Conservation (phyloP, 1,284 basidiomycete species). For the Apiotrichum akiyoshidainum region DNA sequence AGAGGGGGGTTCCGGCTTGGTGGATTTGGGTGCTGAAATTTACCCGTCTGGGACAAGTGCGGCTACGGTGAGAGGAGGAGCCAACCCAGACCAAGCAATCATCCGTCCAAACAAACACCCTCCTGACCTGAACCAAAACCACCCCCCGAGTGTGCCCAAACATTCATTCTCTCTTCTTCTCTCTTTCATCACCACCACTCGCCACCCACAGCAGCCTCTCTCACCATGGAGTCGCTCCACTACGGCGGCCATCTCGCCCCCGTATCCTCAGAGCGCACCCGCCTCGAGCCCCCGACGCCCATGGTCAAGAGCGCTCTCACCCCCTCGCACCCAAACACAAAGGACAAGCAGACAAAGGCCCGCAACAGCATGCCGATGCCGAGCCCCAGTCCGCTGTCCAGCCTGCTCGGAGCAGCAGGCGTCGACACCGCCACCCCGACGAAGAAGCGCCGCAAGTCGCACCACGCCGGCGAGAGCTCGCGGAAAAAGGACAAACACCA, state of each 20-base stretch:
- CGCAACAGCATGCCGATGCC: not conserved
- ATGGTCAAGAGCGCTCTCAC: not conserved
- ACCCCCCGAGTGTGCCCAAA: not conserved
- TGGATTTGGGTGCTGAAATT: no score
- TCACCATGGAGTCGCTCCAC: not conserved
- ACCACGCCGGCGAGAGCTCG: not conserved
- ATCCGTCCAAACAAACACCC: no score
- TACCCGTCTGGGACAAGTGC: no score
- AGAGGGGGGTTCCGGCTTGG: no score
- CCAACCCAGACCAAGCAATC: no score
- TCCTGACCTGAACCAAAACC: not conserved
- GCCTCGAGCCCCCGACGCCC: slow-evolving; percentile 1
- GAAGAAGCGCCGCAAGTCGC: not conserved
- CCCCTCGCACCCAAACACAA: not conserved
- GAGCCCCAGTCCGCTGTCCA: not conserved
- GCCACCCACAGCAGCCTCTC: not conserved
- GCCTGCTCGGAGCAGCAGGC: no score
- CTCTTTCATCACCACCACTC: not conserved
- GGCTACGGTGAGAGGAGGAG: no score
- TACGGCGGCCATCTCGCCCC: not conserved
- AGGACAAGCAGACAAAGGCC: no score
- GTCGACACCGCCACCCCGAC: no score
- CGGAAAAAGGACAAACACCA: not conserved
- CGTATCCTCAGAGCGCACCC: slow-evolving; percentile 1
- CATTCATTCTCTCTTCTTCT: not conserved